phyloP scores from a whole-genome alignment of 75 land plant species.

The Chamaecyparis obtusa region DNA sequence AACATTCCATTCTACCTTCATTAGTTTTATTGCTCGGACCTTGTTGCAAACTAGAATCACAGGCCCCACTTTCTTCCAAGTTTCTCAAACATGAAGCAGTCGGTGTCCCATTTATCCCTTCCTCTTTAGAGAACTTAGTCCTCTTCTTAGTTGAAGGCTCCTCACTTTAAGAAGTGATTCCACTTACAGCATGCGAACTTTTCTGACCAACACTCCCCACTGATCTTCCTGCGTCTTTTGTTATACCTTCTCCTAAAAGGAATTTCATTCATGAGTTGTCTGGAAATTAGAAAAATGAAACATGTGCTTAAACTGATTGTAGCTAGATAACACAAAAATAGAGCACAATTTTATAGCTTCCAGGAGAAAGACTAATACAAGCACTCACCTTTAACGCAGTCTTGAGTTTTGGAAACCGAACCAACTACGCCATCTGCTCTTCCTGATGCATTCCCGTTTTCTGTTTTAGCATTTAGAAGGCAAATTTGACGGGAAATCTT shows the following conservation, averaged over 20 bases:
- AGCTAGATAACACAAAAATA: not conserved
- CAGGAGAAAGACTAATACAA: not conserved
- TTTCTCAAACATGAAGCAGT: too few species aligned
- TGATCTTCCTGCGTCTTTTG: not conserved
- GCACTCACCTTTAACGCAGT: not conserved
- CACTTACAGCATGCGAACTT: constrained; percentile 6
- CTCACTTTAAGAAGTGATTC: not conserved
- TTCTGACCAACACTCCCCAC: not conserved
- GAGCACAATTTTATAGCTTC: not conserved
- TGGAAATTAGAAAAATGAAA: not conserved
- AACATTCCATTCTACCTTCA: too few species aligned
- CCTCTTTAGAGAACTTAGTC: not conserved
- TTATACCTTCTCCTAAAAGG: not conserved
- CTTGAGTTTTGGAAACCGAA: not conserved
- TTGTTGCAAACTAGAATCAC: too few species aligned
- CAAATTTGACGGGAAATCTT: not conserved
- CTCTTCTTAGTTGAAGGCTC: not conserved
- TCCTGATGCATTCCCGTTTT: not conserved
- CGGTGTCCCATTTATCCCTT: too few species aligned
- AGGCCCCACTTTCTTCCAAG: too few species aligned
- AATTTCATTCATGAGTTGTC: not conserved
- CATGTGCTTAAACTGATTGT: not conserved
- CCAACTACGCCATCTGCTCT: not conserved
- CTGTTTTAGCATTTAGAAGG: not conserved
- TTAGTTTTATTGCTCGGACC: too few species aligned